A percentile compares a stretch with the other conserved stretches of the same genome.
phyloP scores from a whole-genome alignment of 108 stramenopile genomes.

The Seminavis robusta region DNA sequence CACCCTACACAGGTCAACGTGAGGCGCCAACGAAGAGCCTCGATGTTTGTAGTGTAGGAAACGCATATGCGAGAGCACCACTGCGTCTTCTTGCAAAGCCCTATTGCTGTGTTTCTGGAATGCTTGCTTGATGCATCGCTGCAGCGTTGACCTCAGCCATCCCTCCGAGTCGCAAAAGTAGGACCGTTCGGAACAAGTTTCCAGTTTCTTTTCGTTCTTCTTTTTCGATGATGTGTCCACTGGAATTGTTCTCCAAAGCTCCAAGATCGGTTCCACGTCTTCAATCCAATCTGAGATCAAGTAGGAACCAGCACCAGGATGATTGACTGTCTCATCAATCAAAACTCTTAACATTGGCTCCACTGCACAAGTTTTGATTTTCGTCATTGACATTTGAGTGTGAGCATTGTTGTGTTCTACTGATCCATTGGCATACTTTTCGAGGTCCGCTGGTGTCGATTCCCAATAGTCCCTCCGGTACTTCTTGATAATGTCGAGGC shows the following conservation, averaged over 20 bases:
- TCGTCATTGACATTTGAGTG: not conserved
- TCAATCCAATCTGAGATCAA: constrained; percentile 36
- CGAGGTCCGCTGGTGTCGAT: too few species aligned
- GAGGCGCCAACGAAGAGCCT: constrained; percentile 57
- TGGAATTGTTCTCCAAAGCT: constrained; percentile 45
- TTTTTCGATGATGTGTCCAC: constrained; percentile 22
- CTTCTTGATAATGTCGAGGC: too few species aligned
- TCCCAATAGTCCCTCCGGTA: too few species aligned
- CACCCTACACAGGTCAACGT: constrained; percentile 67
- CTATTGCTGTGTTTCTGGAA: not conserved
- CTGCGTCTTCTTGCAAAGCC: constrained; percentile 6
- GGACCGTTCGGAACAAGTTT: constrained; percentile 41
- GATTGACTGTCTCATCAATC: constrained; percentile 43
- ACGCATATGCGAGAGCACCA: constrained; percentile 68
- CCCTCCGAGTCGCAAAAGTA: constrained; percentile 74
- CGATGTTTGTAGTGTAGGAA: constrained; percentile 54
- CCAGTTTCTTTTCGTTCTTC: constrained; percentile 36
- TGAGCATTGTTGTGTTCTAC: not conserved
- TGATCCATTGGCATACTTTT: too few species aligned
- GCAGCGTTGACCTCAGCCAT: constrained; percentile 23
- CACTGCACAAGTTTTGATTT: too few species aligned
- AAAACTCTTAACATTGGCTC: constrained; percentile 26
- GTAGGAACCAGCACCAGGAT: constrained; percentile 79
- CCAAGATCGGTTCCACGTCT: constrained; percentile 32
- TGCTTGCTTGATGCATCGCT: constrained; percentile 17